Evolutionary conservation across 257 asterid species (phyloP).

Genomic region (Rubia yunnanensis): DNA sequence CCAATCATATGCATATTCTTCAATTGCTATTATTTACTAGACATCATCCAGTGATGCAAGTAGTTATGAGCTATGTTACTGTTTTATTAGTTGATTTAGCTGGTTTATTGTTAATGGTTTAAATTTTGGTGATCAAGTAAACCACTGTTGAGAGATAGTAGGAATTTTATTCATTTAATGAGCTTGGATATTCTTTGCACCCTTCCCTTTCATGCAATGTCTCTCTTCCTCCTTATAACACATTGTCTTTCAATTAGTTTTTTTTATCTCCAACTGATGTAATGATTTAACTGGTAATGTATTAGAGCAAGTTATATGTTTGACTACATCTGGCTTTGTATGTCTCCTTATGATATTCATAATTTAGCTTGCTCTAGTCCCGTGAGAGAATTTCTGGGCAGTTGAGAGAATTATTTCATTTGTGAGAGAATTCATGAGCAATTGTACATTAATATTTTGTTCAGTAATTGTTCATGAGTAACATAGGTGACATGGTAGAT

Average conservation of each 20-base stretch:
- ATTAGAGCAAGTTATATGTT: not conserved
- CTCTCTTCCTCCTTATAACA: no score
- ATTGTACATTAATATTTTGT: not conserved
- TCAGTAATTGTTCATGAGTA: not conserved
- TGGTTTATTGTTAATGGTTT: not conserved
- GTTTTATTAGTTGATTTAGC: not conserved
- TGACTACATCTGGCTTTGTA: not conserved
- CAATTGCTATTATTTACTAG: no score
- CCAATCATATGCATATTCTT: no score
- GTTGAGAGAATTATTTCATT: no score
- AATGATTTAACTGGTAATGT: not conserved
- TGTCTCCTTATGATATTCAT: not conserved
- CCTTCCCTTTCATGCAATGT: no score
- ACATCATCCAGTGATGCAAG: not conserved
- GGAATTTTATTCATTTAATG: no score
- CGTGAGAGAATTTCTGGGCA: not conserved
- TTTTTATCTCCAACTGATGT: not conserved
- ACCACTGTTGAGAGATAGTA: not conserved
- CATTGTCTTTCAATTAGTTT: no score
- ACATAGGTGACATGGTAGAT: no score
- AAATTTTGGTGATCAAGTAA: not conserved
- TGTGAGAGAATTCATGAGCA: no score
- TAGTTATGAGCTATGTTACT: not conserved
- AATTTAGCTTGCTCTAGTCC: not conserved
- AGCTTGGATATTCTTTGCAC: no score